Percentiles rank a stretch among this genome's conserved stretches.
Evolutionary conservation across 1,284 basidiomycete species (phyloP).

Genomic region (Cryptococcus neoformans): DNA sequence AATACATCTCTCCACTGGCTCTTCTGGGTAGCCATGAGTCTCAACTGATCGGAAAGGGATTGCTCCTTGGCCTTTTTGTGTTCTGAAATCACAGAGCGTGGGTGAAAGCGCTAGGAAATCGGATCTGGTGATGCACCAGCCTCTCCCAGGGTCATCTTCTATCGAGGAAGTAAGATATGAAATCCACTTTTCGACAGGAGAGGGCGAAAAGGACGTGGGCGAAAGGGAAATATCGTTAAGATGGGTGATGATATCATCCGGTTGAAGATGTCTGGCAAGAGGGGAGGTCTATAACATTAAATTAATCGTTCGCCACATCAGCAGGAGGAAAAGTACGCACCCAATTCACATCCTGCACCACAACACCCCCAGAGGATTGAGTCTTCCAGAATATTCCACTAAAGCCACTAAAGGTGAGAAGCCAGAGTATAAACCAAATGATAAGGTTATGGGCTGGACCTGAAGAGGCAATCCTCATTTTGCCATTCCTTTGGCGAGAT

Average conservation of each 20-base stretch:
- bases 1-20: slow-evolving; percentile 20
- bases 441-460: slow-evolving; percentile 46
- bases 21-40: background rate
- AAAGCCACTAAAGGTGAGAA: slow-evolving; percentile 18
- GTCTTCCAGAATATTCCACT: slow-evolving; percentile 33
- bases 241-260: slow-evolving; percentile 38
- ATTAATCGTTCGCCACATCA: background rate
- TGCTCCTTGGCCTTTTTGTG: background rate
- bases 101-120: slow-evolving; percentile 5
- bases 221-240: slow-evolving; percentile 26
- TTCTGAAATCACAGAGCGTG: background rate
- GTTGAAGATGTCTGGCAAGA: slow-evolving; percentile 21
- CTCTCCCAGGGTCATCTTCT: slow-evolving; percentile 19
- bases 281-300: slow-evolving; percentile 22
- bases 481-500: slow-evolving; percentile 19
- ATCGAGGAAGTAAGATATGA: slow-evolving; percentile 23
- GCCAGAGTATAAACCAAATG: slow-evolving; percentile 22
- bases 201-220: background rate
- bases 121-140: slow-evolving; percentile 31
- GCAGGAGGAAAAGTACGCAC: slow-evolving; percentile 7
- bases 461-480: slow-evolving; percentile 38
- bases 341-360: slow-evolving; percentile 27
- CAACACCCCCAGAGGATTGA: slow-evolving; percentile 16
- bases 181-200: slow-evolving; percentile 23
- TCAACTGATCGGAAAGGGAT: background rate